These are phyloP conservation scores for Yamadazyma sp. DNA, from an alignment of 1,139 yeast genomes.

Conservation along the genomic window DNA sequence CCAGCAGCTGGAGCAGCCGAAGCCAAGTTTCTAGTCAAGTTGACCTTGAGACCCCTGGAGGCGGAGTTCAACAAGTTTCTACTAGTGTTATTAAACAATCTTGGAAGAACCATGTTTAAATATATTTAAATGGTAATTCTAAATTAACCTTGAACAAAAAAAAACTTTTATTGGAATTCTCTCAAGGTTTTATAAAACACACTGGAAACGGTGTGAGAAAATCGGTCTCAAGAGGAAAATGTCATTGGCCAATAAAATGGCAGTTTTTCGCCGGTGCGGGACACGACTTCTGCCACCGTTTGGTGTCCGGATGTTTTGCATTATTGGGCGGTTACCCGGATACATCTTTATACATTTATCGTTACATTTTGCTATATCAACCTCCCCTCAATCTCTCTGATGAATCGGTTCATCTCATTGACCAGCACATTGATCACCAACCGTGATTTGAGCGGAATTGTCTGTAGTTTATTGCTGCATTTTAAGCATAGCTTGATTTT, in stretches of 20 bases:
- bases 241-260: slow-evolving; percentile 9
- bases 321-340: too few species aligned
- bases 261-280: slow-evolving; percentile 1
- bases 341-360: not conserved
- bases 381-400: slow-evolving; percentile 4
- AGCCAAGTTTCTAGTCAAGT: slow-evolving; percentile 82
- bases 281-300: slow-evolving; percentile 8
- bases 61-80: slow-evolving; percentile 91
- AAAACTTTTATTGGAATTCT: slow-evolving; percentile 10
- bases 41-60: slow-evolving; percentile 61
- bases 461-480: slow-evolving; percentile 17
- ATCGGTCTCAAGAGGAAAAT: slow-evolving; percentile 10
- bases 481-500: slow-evolving; percentile 19
- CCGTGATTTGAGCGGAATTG: slow-evolving; percentile 7
- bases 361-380: too few species aligned
- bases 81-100: slow-evolving; percentile 81
- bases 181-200: slow-evolving; percentile 12
- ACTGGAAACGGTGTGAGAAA: slow-evolving; percentile 4
- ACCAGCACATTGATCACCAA: slow-evolving; percentile 11
- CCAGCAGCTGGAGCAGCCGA: slow-evolving; percentile 83
- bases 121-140: slow-evolving; percentile 17
- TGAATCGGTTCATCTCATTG: slow-evolving; percentile 12
- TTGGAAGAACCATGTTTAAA: slow-evolving; percentile 68
- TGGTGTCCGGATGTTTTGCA: slow-evolving; percentile 1
- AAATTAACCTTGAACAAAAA: slow-evolving; percentile 15